These are phyloP conservation scores for Pythium myriotylum DNA, from an alignment of 352 stramenopile genomes.

Conservation along the genomic window DNA sequence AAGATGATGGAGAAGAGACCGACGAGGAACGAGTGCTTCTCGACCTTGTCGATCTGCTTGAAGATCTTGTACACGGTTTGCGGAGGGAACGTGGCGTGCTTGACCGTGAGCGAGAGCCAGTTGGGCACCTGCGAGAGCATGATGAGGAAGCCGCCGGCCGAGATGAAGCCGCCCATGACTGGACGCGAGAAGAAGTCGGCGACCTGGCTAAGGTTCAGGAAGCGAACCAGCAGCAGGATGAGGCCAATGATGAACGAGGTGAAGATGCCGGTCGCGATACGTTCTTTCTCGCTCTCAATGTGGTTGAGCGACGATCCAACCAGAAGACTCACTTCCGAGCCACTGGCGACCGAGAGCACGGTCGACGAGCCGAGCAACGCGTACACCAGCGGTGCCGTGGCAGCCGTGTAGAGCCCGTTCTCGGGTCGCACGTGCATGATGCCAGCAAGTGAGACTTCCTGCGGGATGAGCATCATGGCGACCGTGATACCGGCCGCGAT, in stretches of 20 bases:
- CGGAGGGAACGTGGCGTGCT: conserved; percentile 55
- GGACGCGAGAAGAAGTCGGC: conserved; percentile 89
- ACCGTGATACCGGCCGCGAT: conserved; percentile 58
- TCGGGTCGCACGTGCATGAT: conserved; percentile 86
- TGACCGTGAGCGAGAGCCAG: conserved; percentile 76
- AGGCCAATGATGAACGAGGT: conserved; percentile 75
- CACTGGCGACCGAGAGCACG: conserved; percentile 82
- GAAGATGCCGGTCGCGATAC: conserved; percentile 53
- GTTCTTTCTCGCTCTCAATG: conserved; percentile 51
- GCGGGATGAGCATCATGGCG: conserved; percentile 89
- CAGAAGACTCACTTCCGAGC: conserved; percentile 65
- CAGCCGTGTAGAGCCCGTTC: conserved; percentile 89
- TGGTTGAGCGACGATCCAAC: conserved; percentile 67
- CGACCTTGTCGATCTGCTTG: no score
- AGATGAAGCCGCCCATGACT: conserved; percentile 92
- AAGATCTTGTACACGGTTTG: conserved; percentile 64
- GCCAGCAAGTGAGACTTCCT: conserved; percentile 89
- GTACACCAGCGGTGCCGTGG: conserved; percentile 87
- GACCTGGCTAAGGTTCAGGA: conserved; percentile 80
- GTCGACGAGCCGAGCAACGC: conserved; percentile 77
- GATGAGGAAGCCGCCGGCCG: conserved; percentile 89
- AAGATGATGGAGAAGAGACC: no score
- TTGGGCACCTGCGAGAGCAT: conserved; percentile 89
- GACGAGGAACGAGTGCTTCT: no score
- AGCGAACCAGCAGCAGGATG: conserved; percentile 82